Evolutionary conservation across 345 rosid species (phyloP), one percentile per base, ranked within the genome.

Genomic region (Tarenaya hassleriana): DNA sequence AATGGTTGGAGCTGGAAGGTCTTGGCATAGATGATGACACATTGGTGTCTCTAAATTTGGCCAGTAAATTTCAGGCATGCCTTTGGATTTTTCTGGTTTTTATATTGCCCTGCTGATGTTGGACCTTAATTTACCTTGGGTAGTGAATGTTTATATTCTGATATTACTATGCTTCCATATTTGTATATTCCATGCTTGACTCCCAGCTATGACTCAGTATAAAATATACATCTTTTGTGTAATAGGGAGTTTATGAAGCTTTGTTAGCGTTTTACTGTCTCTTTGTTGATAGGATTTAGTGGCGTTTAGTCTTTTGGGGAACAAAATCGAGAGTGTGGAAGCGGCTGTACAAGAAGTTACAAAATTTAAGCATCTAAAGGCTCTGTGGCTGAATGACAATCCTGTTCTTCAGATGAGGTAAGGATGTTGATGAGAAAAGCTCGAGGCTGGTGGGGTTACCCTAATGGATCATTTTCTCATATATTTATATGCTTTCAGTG

Each of bases 1-100:
- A 73, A 62, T 91, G 98, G 98, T 72, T 87, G 73, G 98, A 87
- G 77, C 84, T 91, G 7, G 96, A 91, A 41, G 81, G 86, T 64
- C 78, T 88, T 39, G 68, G 66, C 49, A 67, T 91, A 37, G 71
- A 70, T 52, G 96, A 82, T 61, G 72, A 71, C 44, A 66, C 54
- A 35, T 69, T 91, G 43, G 50, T 73, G 24, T 82, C 87, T 34
- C 79, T 87, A 38, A 68, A 73, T 56, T 62, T 87, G 62, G 63
- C 83, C 38, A 54, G 70, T 64, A 72, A 69, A 77, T 79, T 80
- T 71, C 84, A 77, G 76, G 98, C 76, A 24, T 1, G 79, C 59
- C 24, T 35, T 14, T 51, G 14, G 13, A 38, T 31, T 39, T 61
- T 21, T 47, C 10, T 44, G 33, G 35, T 3, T 44, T 38, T 41